Percentiles rank a stretch among this genome's conserved stretches.
These are phyloP conservation scores for Pseudocohnilembus persalinus DNA, from an alignment of 169 alveolate genomes.

Conservation along the genomic window DNA sequence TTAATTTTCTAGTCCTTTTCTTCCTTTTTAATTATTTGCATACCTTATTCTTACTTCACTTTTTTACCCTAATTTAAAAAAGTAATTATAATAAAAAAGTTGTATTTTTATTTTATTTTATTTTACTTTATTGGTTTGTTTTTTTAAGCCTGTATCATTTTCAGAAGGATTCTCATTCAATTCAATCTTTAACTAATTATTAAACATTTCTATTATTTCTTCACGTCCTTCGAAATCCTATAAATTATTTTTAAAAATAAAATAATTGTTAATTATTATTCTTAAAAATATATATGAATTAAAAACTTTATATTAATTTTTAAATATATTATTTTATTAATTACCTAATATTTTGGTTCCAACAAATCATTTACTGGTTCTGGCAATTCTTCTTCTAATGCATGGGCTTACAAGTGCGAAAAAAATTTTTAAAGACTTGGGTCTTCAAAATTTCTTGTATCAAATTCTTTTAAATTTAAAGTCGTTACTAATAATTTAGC, in stretches of 20 bases:
- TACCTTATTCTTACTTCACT: not conserved
- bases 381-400: slow-evolving; percentile 72
- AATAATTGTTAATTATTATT: no score
- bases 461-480: slow-evolving; percentile 70
- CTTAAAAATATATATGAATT: no score
- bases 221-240: slow-evolving; percentile 20
- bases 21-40: not conserved
- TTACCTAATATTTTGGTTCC: slow-evolving; percentile 75
- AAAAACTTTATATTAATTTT: no score
- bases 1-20: not conserved
- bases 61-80: not conserved
- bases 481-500: slow-evolving; percentile 76
- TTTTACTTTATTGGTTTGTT: not conserved
- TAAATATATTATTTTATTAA: no score
- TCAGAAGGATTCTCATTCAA: not conserved
- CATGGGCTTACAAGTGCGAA: slow-evolving; percentile 77
- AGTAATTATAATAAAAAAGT: no score
- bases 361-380: slow-evolving; percentile 76
- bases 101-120: no score
- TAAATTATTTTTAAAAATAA: no score
- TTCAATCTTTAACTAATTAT: slow-evolving; percentile 13
- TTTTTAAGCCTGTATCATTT: not conserved
- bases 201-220: slow-evolving; percentile 30
- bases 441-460: slow-evolving; percentile 82
- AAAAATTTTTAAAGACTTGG: slow-evolving; percentile 74